phyloP scores from a whole-genome alignment of 257 asterid species.

The Lithospermum erythrorhizon region DNA sequence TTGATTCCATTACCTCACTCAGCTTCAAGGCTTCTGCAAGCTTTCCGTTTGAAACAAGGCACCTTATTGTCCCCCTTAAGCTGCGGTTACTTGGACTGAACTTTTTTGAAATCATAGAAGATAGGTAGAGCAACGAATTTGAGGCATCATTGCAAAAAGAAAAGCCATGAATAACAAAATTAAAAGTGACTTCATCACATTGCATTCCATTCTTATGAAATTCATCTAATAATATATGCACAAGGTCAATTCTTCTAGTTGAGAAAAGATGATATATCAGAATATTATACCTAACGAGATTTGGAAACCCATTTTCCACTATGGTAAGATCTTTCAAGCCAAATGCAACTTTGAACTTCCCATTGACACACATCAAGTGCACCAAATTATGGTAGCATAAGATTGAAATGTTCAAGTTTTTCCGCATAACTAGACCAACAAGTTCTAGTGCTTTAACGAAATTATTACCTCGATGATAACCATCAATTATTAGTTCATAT shows the following conservation, averaged over 20 bases:
- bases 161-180: slow-evolving; percentile 44
- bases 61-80: slow-evolving; percentile 34
- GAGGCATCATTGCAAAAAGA: slow-evolving; percentile 26
- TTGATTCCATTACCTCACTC: slow-evolving; percentile 54
- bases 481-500: slow-evolving; percentile 31
- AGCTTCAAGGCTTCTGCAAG: slow-evolving; percentile 41
- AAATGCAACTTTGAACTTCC: slow-evolving; percentile 32
- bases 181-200: slow-evolving; percentile 40
- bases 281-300: slow-evolving; percentile 33
- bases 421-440: slow-evolving; percentile 41
- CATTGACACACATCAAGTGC: slow-evolving; percentile 25
- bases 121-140: slow-evolving; percentile 30
- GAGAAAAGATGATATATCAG: slow-evolving; percentile 48
- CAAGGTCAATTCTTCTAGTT: slow-evolving; percentile 15
- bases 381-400: slow-evolving; percentile 48
- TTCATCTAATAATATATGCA: slow-evolving; percentile 25
- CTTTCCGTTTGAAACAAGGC: slow-evolving; percentile 32
- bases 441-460: slow-evolving; percentile 33
- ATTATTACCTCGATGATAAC: slow-evolving; percentile 33
- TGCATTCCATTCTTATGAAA: slow-evolving; percentile 32
- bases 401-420: slow-evolving; percentile 30
- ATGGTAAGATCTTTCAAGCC: slow-evolving; percentile 44
- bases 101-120: slow-evolving; percentile 41
- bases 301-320: slow-evolving; percentile 25
- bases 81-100: slow-evolving; percentile 53